Percentiles rank a stretch among this genome's conserved stretches.
These are phyloP conservation scores for Talaromyces sp. DNA, from an alignment of 2,329 filamentous ascomycete species.

Conservation along the genomic window DNA sequence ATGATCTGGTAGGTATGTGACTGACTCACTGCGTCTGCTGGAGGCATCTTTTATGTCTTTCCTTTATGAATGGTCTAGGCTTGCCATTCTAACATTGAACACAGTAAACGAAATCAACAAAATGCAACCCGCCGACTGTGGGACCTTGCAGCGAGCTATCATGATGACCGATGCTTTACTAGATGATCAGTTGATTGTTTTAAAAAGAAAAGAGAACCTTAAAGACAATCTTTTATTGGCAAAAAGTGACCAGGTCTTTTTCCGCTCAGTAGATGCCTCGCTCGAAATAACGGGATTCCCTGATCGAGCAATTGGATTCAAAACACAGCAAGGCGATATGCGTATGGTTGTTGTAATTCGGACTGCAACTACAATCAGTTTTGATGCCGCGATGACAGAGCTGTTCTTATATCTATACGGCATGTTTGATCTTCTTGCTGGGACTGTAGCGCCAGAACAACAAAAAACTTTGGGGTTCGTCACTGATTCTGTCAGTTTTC, in stretches of 20 bases:
- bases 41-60: neutral
- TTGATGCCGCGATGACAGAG: neutral
- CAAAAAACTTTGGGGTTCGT: neutral
- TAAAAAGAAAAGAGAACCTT: neutral
- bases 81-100: neutral
- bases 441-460: neutral
- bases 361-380: neutral
- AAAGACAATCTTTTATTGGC: neutral
- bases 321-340: neutral
- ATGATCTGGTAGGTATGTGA: neutral
- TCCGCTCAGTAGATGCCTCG: neutral
- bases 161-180: neutral
- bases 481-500: neutral
- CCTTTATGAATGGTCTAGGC: neutral
- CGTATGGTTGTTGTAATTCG: neutral
- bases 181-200: neutral
- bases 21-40: too few relatives aligned
- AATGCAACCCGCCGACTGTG: neutral
- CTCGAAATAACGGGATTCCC: neutral
- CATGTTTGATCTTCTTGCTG: neutral
- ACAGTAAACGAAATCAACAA: neutral
- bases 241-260: neutral
- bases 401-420: neutral
- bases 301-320: neutral
- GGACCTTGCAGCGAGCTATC: neutral